Base-by-base conservation (phyloP, 768 basidiomycete species). In the Postia placenta region DNA sequence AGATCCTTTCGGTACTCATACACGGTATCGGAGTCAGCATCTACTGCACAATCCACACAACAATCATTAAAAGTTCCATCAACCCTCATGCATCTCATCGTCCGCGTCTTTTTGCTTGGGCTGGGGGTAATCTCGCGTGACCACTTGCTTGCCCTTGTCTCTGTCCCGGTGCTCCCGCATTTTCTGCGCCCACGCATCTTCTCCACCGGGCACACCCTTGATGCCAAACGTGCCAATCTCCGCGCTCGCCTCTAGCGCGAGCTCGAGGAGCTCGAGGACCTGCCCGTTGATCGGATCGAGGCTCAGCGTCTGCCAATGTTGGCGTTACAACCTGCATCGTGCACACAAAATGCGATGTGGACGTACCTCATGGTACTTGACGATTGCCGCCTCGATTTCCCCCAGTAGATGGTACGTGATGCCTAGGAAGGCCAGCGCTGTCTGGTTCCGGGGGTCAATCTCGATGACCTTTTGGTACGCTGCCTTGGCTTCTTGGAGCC, bases 301-400 rank as follows among this genome's bases (percentile, higher is more conserved):
- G 58, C 85, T 85, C 43, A 93, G 68, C 0, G 88, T 83, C 85
- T 88, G 56, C 14, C 2, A 46, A 26, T 5, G 30, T 26, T 38
- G 39, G 46, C 20, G 22, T 27, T n/a, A n/a, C n/a, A n/a, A n/a
- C n/a, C n/a, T n/a, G n/a, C n/a, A n/a, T n/a, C 30, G 33, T 33
- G 24, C 33, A 35, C 14, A n/a, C 5, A 30, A 26, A 11, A 14
- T 20, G n/a, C 22, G 19, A 6, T 38, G 35, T 15, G 23, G n/a
- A 50, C 81, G 33, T 47, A 92, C 94, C 72, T 94, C 90, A 62
- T 99, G 96, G 56, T 96, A 98, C 52, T 83, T 85, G 30, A 91
- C 69, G 56, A 99, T 93, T 2, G 95, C 89, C 11, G 77, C 76
- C 56, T 94, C 85, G 5, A 84, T 65, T 42, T 90, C 74, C 20